Evolutionary conservation across 768 basidiomycete species (phyloP), one percentile per base, ranked within the genome.

Genomic region (Agaricus sinodeliciosus): DNA sequence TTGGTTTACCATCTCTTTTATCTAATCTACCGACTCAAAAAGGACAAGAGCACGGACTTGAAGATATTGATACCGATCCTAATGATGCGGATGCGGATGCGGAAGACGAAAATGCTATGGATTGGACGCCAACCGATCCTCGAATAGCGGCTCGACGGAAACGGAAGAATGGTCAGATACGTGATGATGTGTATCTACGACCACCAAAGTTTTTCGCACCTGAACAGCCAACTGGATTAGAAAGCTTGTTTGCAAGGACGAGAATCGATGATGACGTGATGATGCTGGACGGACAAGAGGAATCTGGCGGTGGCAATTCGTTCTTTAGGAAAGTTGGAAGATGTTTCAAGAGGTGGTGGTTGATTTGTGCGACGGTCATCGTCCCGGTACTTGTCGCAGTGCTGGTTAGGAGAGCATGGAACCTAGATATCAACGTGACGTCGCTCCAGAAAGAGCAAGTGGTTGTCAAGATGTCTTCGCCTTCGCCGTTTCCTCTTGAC

Each of bases 181-280:
- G 67, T 13, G 67, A 75, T 16, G 73, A 77, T 49, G 71, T 71
- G 22, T 83, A 77, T 80, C 60, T 90, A 46, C 78, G 81, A 4
- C 86, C 84, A 3, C 87, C 88, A 58, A 75, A 77, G 12, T 90
- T 89, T 62, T 90, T 89, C 58, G 78, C 85, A 13, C 87, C 87
- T 0, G 87, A 89, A 63, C 77, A 80, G 55, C 85, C 87, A 0
- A 90, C 87, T 0, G 87, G 87, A 12, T 72, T 90, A 7, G 87
- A 90, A 65, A 72, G 74, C 35, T 67, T 90, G 13, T 84, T 90
- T 56, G 81, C 82, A 52, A 72, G 70, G 56, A 81, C 85, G 9
- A 75, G 72, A 46, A 67, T 85, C 7, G 69, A 69, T 19, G 81
- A 85, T 48, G 81, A 82, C 48, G 55, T 58, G 16, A 50, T 55